Conservation (phyloP, 1,284 basidiomycete species). For the Sanguinoderma infundibulare region DNA sequence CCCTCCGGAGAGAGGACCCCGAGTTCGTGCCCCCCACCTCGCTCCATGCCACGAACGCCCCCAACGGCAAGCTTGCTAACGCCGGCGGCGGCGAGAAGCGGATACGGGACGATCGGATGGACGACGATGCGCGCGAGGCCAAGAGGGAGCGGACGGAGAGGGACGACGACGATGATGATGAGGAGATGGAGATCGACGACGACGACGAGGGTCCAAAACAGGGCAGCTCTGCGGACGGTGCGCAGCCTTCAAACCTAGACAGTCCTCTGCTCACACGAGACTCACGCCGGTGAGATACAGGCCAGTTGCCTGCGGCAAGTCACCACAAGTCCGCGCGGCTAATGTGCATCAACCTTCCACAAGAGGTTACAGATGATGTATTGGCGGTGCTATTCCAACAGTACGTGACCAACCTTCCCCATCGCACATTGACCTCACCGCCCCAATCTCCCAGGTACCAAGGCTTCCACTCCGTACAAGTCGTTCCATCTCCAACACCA, state of each 20-base stretch:
- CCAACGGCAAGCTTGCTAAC: slow-evolving; percentile 32
- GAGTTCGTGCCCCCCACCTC: slow-evolving; percentile 72
- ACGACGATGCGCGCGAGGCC: slow-evolving; percentile 55
- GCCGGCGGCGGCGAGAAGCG: slow-evolving; percentile 60
- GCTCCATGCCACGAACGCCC: slow-evolving; percentile 49
- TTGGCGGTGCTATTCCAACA: slow-evolving; percentile 87
- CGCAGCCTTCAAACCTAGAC: slow-evolving; percentile 7
- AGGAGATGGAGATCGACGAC: slow-evolving; percentile 88
- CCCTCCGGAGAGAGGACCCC: slow-evolving; percentile 74
- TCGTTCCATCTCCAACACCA: slow-evolving; percentile 68
- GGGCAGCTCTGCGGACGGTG: slow-evolving; percentile 23
- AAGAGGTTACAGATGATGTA: slow-evolving; percentile 81
- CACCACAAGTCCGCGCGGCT: slow-evolving; percentile 68
- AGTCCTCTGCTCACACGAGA: slow-evolving; percentile 10
- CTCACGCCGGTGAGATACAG: slow-evolving; percentile 34
- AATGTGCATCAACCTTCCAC: slow-evolving; percentile 79
- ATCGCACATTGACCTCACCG: neutral
- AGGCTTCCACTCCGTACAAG: slow-evolving; percentile 74
- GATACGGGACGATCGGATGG: slow-evolving; percentile 61
- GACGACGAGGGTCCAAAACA: slow-evolving; percentile 58
- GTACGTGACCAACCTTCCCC: slow-evolving; percentile 48
- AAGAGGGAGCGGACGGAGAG: slow-evolving; percentile 68
- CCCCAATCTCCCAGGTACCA: slow-evolving; percentile 59
- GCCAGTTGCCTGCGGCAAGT: slow-evolving; percentile 51
- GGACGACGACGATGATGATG: slow-evolving; percentile 67